Evolutionary conservation across 75 land plant genomes (phyloP), one percentile per base, ranked within the genome.

Genomic region (Larix kaempferi): DNA sequence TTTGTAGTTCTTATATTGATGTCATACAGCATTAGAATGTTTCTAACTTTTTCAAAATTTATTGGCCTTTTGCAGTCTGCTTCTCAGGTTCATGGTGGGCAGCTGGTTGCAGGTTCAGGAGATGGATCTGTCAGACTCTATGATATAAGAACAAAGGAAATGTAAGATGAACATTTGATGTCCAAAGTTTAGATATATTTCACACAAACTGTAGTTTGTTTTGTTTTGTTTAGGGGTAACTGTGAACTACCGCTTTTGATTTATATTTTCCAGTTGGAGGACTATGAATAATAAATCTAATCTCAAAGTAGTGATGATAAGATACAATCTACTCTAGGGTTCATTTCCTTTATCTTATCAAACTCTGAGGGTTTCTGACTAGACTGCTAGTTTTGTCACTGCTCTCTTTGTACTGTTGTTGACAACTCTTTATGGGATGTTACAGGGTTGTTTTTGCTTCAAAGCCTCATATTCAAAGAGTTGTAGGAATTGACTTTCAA

Each of bases 401-500:
- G 23, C 49, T 77, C 19, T 62, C 6, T 35, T 56, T 72, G 73
- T 1, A 7, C 22, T 35, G 44, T 71, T 44, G 22, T 63, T 33
- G 52, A 25, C 19, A 33, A 29, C 33, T 35, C 33, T 77, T 72
- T 41, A 58, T n/a, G 57, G 59, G 56, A 74, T 37, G 23, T 54
- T 78, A 74, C 78, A 95, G 98, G 87, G 83, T 85, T 75, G 90
- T 91, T 62, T 81, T 82, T 79, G 54, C 85, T 17, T 76, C 82
- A 25, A 83, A 66, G 71, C 86, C 92, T 4, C 98, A 94, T 74
- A 35, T 16, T 22, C 91, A 88, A 39, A 81, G 73, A 73, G 78
- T 85, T 81, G 91, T 90, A 26, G 94, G 95, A 29, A 82, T 96
- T 54, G 90, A 90, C 65, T 96, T 96, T 78, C 91, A 89, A 73